A percentile compares a stretch with the other conserved stretches of the same genome.
phyloP scores from a whole-genome alignment of 345 rosid species.

The Salix koriyanagi region DNA sequence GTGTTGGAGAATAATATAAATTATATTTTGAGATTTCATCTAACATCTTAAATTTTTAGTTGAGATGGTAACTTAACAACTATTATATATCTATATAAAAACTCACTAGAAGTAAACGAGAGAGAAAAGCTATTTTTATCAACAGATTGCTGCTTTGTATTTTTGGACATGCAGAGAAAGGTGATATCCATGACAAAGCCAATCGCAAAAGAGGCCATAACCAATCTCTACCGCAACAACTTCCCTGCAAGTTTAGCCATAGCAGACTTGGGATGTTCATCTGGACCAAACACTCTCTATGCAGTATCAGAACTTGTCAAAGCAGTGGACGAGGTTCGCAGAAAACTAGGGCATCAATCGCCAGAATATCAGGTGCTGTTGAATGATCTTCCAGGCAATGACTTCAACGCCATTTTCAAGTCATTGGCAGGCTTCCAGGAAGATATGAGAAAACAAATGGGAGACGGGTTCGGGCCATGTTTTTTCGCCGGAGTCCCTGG shows the following conservation, averaged over 20 bases:
- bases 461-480: too few species aligned
- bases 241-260: slow-evolving; percentile 44
- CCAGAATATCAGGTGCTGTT: slow-evolving; percentile 47
- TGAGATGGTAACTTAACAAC: too few species aligned
- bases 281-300: slow-evolving; percentile 66
- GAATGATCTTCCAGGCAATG: slow-evolving; percentile 52
- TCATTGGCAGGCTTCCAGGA: slow-evolving; percentile 1
- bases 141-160: too few species aligned
- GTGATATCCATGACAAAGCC: slow-evolving; percentile 45
- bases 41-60: too few species aligned
- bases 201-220: slow-evolving; percentile 39
- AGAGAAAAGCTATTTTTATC: too few species aligned
- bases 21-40: too few species aligned
- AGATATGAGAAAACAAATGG: too few species aligned
- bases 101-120: too few species aligned
- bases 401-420: slow-evolving; percentile 46
- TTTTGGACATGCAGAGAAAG: slow-evolving; percentile 24
- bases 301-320: slow-evolving; percentile 32
- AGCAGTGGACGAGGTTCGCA: slow-evolving; percentile 18
- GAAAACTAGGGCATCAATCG: slow-evolving; percentile 1
- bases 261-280: slow-evolving; percentile 87
- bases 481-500: too few species aligned
- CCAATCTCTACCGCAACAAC: slow-evolving; percentile 22
- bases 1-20: too few species aligned
- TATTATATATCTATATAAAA: too few species aligned